phyloP scores from a whole-genome alignment of 148 eudicot genomes.

The Gaultheria prostrata region DNA sequence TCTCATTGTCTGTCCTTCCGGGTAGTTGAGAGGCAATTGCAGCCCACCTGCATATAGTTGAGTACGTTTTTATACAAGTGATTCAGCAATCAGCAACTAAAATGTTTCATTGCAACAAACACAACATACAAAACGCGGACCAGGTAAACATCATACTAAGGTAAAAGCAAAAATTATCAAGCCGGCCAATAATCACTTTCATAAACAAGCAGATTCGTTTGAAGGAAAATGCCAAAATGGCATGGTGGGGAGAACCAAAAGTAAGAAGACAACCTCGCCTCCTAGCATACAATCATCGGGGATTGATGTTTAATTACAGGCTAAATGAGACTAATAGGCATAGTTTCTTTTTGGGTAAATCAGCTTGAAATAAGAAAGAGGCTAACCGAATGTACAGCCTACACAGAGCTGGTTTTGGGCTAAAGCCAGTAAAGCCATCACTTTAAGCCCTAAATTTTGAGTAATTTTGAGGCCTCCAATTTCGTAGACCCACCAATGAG shows the following conservation, averaged over 20 bases:
- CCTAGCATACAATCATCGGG: background rate
- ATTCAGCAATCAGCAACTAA: background rate
- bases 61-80: background rate
- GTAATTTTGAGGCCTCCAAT: too few relatives aligned
- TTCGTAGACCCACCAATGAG: too few relatives aligned
- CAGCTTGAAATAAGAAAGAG: too few relatives aligned
- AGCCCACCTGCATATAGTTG: slow-evolving; percentile 65
- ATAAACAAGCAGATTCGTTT: background rate
- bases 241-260: background rate
- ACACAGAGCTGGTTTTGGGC: too few relatives aligned
- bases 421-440: too few relatives aligned
- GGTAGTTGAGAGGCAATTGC: slow-evolving; percentile 87
- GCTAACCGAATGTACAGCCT: too few relatives aligned
- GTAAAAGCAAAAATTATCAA: background rate
- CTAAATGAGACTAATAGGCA: too few relatives aligned
- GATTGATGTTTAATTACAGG: background rate
- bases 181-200: background rate
- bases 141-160: background rate
- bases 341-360: too few relatives aligned
- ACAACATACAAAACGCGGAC: background rate
- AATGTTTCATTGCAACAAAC: too few relatives aligned
- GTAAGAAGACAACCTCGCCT: background rate
- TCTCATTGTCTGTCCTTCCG: slow-evolving; percentile 93
- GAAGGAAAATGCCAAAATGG: background rate
- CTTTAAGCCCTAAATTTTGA: too few relatives aligned